These are phyloP conservation scores for Fistulinella staudtii DNA, from an alignment of 1,284 basidiomycete genomes.

Conservation along the genomic window DNA sequence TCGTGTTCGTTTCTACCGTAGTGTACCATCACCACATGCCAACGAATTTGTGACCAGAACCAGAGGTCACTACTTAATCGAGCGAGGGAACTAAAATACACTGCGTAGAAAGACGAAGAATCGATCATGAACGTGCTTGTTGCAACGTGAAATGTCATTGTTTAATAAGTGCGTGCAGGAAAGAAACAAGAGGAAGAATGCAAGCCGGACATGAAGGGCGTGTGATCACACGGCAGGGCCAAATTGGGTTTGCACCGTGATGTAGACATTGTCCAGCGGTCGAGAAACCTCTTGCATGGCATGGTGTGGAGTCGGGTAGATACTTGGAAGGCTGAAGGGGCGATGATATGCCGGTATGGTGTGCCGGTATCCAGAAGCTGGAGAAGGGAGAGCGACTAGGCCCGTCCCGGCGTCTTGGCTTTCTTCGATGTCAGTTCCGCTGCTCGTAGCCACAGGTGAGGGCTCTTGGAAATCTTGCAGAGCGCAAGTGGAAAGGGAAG, in stretches of 20 bases:
- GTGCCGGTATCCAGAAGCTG: background rate
- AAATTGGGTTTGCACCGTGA: conserved; percentile 15
- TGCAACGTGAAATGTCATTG: too few relatives aligned
- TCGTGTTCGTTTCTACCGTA: conserved; percentile 1
- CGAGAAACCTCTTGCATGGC: conserved; percentile 3
- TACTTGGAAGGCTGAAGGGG: conserved; percentile 17
- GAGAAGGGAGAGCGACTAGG: background rate
- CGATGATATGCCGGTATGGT: conserved; percentile 13
- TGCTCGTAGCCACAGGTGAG: conserved; percentile 5
- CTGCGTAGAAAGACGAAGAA: background rate
- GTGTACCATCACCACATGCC: conserved; percentile 1
- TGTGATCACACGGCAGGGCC: conserved; percentile 8
- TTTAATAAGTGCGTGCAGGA: background rate
- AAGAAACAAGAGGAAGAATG: background rate
- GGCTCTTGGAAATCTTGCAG: conserved; percentile 1
- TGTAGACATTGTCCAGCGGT: conserved; percentile 8
- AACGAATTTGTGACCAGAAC: too few relatives aligned
- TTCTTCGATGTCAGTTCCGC: conserved; percentile 4
- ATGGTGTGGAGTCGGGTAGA: conserved; percentile 4
- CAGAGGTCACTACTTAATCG: too few relatives aligned
- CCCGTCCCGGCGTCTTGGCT: background rate
- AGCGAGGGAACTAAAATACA: background rate
- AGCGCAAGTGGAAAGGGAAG: conserved; percentile 16
- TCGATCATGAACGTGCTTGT: conserved; percentile 15
- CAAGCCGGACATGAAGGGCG: conserved; percentile 2